Evolutionary conservation across 139 green algal species (phyloP).

Genomic region (Mesostigma viride): DNA sequence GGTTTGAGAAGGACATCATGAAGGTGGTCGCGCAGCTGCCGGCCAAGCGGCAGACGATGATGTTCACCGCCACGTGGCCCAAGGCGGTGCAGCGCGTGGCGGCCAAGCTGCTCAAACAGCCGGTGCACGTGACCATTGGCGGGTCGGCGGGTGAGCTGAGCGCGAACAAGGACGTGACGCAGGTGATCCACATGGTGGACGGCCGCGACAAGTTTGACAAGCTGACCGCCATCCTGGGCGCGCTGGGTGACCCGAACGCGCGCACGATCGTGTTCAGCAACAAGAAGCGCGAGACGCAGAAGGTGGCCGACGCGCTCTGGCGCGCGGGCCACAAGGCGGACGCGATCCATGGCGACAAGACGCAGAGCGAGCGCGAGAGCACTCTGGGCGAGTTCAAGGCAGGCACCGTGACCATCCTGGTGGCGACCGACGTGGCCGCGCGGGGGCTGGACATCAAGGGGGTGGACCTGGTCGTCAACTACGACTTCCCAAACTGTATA

Average conservation of each 20-base stretch:
- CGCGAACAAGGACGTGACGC: slow-evolving; percentile 84
- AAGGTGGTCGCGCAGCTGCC: not conserved
- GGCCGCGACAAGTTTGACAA: slow-evolving; percentile 56
- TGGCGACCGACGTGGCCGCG: slow-evolving; percentile 58
- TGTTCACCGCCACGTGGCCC: slow-evolving; percentile 46
- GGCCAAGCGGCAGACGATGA: slow-evolving; percentile 32
- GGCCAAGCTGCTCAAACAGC: slow-evolving; percentile 32
- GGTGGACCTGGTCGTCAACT: slow-evolving; percentile 74
- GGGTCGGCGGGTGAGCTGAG: slow-evolving; percentile 76
- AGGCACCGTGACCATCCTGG: slow-evolving; percentile 40
- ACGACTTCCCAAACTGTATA: slow-evolving; percentile 34
- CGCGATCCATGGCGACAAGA: slow-evolving; percentile 90
- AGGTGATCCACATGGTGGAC: slow-evolving; percentile 40
- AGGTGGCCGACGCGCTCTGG: slow-evolving; percentile 79
- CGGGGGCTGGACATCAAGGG: slow-evolving; percentile 69
- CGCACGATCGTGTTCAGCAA: slow-evolving; percentile 79
- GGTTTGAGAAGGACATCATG: slow-evolving; percentile 86
- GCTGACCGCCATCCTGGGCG: slow-evolving; percentile 53
- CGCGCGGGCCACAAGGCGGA: slow-evolving; percentile 15
- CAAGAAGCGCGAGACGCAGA: slow-evolving; percentile 83
- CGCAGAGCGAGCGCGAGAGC: slow-evolving; percentile 79
- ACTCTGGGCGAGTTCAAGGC: slow-evolving; percentile 52
- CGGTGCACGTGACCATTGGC: slow-evolving; percentile 78
- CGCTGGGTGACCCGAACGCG: slow-evolving; percentile 38
- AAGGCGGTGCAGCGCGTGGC: slow-evolving; percentile 36